These are phyloP conservation scores for Cucurbita pepo DNA, from an alignment of 306 rosid species.

Conservation along the genomic window DNA sequence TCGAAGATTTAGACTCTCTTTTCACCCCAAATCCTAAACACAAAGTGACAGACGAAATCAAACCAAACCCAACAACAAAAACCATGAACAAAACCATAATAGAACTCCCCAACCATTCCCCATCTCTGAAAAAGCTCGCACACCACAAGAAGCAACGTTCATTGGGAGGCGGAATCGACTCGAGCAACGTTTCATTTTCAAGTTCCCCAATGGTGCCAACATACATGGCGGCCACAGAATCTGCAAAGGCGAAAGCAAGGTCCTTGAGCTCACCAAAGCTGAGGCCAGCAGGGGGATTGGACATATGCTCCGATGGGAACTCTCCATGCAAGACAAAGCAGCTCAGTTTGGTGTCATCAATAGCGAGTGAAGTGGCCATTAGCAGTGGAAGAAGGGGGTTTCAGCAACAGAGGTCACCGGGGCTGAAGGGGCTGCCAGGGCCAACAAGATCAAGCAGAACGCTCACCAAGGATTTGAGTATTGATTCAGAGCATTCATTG, in stretches of 20 bases:
- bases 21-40: constrained; percentile 26
- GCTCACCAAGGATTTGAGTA: constrained; percentile 34
- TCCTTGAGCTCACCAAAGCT: constrained; percentile 59
- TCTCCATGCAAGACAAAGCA: constrained; percentile 78
- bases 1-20: constrained; percentile 64
- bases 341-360: constrained; percentile 31
- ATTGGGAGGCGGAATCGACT: constrained; percentile 28
- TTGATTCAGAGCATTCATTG: constrained; percentile 57
- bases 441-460: constrained; percentile 51
- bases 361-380: constrained; percentile 37
- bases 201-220: constrained; percentile 62
- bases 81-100: constrained; percentile 8
- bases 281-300: constrained; percentile 36
- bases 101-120: constrained; percentile 37
- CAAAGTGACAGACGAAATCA: constrained; percentile 21
- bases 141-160: constrained; percentile 45
- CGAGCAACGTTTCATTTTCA: constrained; percentile 31
- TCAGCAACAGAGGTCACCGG: constrained; percentile 56
- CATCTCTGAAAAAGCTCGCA: constrained; percentile 36
- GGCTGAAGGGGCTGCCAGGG: constrained; percentile 58
- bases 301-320: constrained; percentile 35
- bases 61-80: constrained; percentile 23
- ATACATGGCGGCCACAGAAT: constrained; percentile 95
- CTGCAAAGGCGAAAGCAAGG: constrained; percentile 66
- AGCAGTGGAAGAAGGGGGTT: constrained; percentile 15